Evolutionary conservation across 2,329 filamentous ascomycete species (phyloP).

Genomic region (Helicocarpus griseus): DNA sequence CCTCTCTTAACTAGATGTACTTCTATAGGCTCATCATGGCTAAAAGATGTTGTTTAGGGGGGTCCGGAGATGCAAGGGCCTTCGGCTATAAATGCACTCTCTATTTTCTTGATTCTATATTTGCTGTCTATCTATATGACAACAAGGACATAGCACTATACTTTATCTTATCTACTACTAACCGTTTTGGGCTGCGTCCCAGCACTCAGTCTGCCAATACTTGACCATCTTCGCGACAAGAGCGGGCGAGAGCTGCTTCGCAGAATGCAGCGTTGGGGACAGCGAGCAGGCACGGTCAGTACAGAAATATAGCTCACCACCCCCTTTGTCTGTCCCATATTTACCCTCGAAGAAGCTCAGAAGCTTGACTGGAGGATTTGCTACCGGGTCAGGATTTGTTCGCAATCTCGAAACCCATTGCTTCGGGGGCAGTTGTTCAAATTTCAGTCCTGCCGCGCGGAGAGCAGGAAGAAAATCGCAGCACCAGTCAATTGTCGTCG

Average conservation of each 20-base stretch:
- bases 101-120: too few relatives aligned
- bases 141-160: too few relatives aligned
- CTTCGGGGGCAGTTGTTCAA: slow-evolving; percentile 17
- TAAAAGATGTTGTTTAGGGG: too few relatives aligned
- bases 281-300: slow-evolving; percentile 1
- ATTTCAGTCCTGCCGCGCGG: slow-evolving; percentile 34
- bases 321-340: slow-evolving; percentile 35
- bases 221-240: neutral
- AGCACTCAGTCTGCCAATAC: slow-evolving; percentile 3
- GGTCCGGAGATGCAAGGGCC: too few relatives aligned
- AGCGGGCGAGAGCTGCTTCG: neutral
- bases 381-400: slow-evolving; percentile 37
- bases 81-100: too few relatives aligned
- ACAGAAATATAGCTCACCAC: neutral
- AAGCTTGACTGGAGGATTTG: slow-evolving; percentile 45
- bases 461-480: slow-evolving; percentile 44
- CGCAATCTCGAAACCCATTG: slow-evolving; percentile 30
- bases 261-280: neutral
- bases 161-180: too few relatives aligned
- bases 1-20: too few relatives aligned
- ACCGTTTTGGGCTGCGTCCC: neutral
- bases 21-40: too few relatives aligned
- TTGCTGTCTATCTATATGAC: too few relatives aligned
- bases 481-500: slow-evolving; percentile 42
- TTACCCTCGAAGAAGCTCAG: slow-evolving; percentile 45